Base-by-base conservation (phyloP, 129 eudicot genomes). In the Arctium minus region DNA sequence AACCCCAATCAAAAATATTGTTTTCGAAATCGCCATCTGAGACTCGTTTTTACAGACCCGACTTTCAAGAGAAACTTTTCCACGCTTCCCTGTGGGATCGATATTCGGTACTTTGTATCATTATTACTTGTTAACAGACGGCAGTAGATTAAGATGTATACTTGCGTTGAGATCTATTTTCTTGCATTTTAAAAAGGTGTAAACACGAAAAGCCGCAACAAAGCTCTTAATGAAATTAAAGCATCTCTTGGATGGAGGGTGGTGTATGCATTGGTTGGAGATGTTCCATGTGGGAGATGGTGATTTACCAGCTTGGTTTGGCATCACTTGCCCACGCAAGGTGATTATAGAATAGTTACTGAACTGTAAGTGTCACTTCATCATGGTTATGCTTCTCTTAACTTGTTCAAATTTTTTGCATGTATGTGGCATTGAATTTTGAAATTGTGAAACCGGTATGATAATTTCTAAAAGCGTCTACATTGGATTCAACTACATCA, bases 241-340 rank as follows among this genome's bases (percentile, higher is more conserved):
- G 92, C 99, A 27, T 96, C 99, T 48, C 95, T 96, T 40, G 99
- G 99, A 80, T 93, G 98, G 99, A 93, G 99, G 83, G 99, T 96
- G 78, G 99, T 96, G 32, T 96, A 96, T 82, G 92, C 97, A 29
- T 96, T 98, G 99, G 93, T 96, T 39, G 99, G 99, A 65, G 99
- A 96, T 79, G 99, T 93, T 89, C 99, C 99, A 56, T 96, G 99
- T 84, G n/a, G 98, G 99, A 85, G 98, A 96, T 78, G 96, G 96
- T 76, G 98, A 92, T 82, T 84, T 96, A 83, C 98, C 99, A 44
- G 92, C 97, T 31, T 96, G 99, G 99, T 96, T 98, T 80, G 99
- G 98, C n/a, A 98, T 96, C 82, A 96, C 90, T 0, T 96, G 99
- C 88, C 94, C 42, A 89, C 92, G 11, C 91, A 86, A 68, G 97